A percentile compares a stretch with the other conserved stretches of the same genome.
phyloP scores from a whole-genome alignment of 495 filamentous ascomycete species.

The Penicillium longicatenatum region DNA sequence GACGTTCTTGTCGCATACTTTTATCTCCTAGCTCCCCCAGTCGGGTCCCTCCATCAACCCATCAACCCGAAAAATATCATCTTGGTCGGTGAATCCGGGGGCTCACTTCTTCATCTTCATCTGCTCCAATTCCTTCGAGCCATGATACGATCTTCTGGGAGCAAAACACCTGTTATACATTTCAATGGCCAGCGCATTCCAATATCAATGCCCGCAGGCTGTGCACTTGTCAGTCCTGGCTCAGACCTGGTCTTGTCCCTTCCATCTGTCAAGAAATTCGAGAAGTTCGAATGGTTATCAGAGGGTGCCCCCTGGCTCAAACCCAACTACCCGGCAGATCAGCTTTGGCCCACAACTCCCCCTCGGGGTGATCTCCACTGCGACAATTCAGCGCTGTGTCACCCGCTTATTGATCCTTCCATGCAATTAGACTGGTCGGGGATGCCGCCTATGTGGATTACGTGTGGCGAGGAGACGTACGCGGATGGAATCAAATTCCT shows the following conservation, averaged over 20 bases:
- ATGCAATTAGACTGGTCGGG: background rate
- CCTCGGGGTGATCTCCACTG: background rate
- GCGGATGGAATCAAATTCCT: slow-evolving; percentile 1
- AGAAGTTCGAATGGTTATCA: background rate
- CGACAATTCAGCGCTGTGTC: background rate
- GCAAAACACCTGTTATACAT: background rate
- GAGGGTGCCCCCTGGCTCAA: background rate
- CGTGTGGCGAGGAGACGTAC: slow-evolving; percentile 2
- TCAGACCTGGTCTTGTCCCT: background rate
- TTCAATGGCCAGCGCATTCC: background rate
- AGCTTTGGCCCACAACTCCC: background rate
- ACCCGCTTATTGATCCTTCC: background rate
- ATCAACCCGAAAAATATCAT: background rate
- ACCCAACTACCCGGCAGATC: background rate
- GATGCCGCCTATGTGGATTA: slow-evolving; percentile 1
- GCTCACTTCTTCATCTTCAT: background rate
- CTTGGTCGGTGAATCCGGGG: background rate
- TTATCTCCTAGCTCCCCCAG: background rate
- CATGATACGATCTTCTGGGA: background rate
- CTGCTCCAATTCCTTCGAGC: background rate
- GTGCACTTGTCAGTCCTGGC: background rate
- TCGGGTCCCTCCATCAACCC: background rate
- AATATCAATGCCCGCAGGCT: background rate
- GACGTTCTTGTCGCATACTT: background rate
- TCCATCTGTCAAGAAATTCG: background rate